Percentiles rank a stretch among this genome's conserved stretches.
phyloP scores from a whole-genome alignment of 352 stramenopile species.

The Phytophthora chlamydospora region DNA sequence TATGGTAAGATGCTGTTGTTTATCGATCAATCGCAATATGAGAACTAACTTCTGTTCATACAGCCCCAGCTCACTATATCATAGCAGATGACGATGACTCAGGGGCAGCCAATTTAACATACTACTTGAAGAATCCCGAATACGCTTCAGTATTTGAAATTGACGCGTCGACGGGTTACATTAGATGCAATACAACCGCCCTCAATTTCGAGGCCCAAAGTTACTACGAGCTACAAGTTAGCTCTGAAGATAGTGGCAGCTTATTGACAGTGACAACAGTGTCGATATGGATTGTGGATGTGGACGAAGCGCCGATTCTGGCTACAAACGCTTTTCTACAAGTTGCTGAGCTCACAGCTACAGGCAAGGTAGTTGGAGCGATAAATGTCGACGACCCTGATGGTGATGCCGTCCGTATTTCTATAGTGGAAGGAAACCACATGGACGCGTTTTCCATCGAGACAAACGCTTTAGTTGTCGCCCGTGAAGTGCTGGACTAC shows the following conservation, averaged over 20 bases:
- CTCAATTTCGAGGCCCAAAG: conserved; percentile 43
- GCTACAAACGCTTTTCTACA: conserved; percentile 16
- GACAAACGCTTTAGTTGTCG: conserved; percentile 12
- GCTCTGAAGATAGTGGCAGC: conserved; percentile 22
- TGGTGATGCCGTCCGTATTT: conserved; percentile 16
- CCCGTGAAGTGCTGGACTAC: conserved; percentile 19
- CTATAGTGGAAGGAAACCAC: conserved; percentile 28
- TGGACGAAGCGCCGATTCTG: conserved; percentile 36
- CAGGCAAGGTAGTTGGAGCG: conserved; percentile 16
- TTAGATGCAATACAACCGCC: conserved; percentile 14
- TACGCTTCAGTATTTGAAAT: conserved; percentile 26
- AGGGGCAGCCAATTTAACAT: conserved; percentile 13
- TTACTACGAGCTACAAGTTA: conserved; percentile 33
- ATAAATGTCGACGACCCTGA: conserved; percentile 27
- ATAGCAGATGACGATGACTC: conserved; percentile 36
- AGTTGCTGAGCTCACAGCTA: conserved; percentile 26
- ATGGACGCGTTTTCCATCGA: conserved; percentile 22
- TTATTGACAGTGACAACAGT: conserved; percentile 15
- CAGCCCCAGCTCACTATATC: conserved; percentile 23
- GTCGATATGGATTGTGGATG: conserved; percentile 41
- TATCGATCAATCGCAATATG: neutral
- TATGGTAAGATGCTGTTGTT: conserved; percentile 35
- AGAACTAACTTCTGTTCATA: conserved; percentile 1
- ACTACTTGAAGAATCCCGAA: conserved; percentile 13
- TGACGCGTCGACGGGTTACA: conserved; percentile 30